A percentile compares a stretch with the other conserved stretches of the same genome.
Evolutionary conservation across 805 yeast species (phyloP).

Genomic region (Kodamaea kaohsiungensis): DNA sequence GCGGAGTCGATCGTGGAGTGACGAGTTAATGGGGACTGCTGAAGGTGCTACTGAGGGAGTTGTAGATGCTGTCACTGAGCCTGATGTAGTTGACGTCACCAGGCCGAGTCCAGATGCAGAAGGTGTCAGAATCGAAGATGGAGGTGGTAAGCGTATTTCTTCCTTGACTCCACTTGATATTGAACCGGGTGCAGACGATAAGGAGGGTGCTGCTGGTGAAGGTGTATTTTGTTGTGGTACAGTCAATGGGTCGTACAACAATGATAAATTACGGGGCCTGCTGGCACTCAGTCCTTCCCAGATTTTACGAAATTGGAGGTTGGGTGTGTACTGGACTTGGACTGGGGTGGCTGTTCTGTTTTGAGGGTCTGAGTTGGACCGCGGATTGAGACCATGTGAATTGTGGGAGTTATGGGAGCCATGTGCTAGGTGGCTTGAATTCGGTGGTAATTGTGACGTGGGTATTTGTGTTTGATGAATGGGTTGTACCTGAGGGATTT

Average conservation of each 20-base stretch:
- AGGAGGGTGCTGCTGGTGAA: constrained; percentile 30
- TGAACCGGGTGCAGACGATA: neutral
- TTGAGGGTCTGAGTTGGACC: constrained; percentile 8
- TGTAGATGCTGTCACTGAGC: neutral
- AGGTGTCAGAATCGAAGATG: constrained; percentile 10
- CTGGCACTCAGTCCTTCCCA: constrained; percentile 26
- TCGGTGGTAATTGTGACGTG: neutral
- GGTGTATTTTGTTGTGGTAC: constrained; percentile 27
- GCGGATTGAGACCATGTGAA: neutral
- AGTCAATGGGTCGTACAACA: constrained; percentile 44
- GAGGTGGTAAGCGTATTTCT: constrained; percentile 4
- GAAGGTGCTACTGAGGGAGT: constrained; percentile 9
- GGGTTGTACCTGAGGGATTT: neutral
- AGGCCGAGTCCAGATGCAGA: neutral
- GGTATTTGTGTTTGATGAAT: neutral
- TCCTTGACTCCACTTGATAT: neutral
- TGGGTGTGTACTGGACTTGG: constrained; percentile 22
- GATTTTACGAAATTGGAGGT: constrained; percentile 24
- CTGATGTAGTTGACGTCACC: neutral
- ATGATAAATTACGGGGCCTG: constrained; percentile 47
- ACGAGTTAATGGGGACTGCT: constrained; percentile 16
- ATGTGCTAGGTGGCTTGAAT: neutral
- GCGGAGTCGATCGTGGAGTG: constrained; percentile 31
- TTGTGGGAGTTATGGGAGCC: neutral
- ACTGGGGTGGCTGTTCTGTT: constrained; percentile 15